Evolutionary conservation across 192 early-diverging fungal genomes (phyloP), one percentile per base, ranked within the genome.

Genomic region (Obelidium mucronatum): DNA sequence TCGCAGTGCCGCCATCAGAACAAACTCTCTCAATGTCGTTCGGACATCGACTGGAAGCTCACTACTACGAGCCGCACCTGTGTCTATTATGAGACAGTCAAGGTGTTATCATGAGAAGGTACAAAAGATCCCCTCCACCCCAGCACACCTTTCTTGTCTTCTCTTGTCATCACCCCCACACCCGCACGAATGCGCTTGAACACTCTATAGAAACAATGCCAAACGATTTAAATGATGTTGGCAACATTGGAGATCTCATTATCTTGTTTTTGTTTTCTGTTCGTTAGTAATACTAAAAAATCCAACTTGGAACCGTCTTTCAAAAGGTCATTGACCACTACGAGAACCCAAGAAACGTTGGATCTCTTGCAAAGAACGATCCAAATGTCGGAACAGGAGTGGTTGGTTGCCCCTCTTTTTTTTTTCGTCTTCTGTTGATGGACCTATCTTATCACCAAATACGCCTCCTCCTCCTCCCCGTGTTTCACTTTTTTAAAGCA

Each of bases 261-360:
- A 17, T 11, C 19, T 37, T 33, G 30, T 22, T 30, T 64, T 35
- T 33, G 30, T 35, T 36, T 64, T 64, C 24, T 39, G 3, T 19
- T 33, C 11, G 5, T 64, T 13, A 11, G 35, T 33, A 33, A 64
- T 64, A 6, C 61, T 64, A 37, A 40, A n/a, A n/a, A 68, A 15
- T 30, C 44, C 66, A 5, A 3, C 15, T n/a, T n/a, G n/a, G n/a
- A n/a, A n/a, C n/a, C n/a, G n/a, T 28, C 3, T 51, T 42, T 28
- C 15, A 67, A 37, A 66, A 94, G 90, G 97, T 99, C 17, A 96
- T 99, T 83, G 96, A 99, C 81, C 97, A 99, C 85, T 99, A 99
- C 82, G 94, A 97, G 81, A 88, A 89, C 56, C 97, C 97, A 51
- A 90, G 96, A 78, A 99, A 99, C 81, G 95, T 99, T 71, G 97